Evolutionary conservation across 345 rosid genomes (phyloP).

Genomic region (Populus davidiana): DNA sequence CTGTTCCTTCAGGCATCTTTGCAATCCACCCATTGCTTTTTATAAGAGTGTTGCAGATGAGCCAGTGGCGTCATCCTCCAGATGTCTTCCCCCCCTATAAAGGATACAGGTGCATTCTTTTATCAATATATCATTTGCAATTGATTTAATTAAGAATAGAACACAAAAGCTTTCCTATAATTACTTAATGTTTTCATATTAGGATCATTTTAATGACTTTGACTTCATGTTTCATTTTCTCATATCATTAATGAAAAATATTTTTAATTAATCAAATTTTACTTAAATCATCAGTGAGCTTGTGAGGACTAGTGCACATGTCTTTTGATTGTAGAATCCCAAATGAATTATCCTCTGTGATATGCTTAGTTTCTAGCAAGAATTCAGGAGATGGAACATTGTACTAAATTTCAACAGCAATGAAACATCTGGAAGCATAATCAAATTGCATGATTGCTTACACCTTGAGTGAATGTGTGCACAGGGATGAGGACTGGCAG

Average conservation of each 20-base stretch:
- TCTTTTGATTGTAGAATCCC: neutral
- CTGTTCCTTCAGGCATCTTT: conserved; percentile 67
- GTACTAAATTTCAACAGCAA: neutral
- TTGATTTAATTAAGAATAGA: neutral
- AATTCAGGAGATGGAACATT: neutral
- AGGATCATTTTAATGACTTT: neutral
- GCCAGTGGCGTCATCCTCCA: conserved; percentile 70
- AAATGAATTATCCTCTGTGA: neutral
- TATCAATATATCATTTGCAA: neutral
- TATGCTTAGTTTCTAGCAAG: neutral
- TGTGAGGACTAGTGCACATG: neutral
- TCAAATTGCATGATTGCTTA: neutral
- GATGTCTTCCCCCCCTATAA: conserved; percentile 72
- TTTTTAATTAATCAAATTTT: neutral
- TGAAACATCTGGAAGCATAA: neutral
- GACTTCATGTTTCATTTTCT: neutral
- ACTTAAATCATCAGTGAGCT: neutral
- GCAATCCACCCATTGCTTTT: conserved; percentile 85
- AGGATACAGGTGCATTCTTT: conserved; percentile 64
- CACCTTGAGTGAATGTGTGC: neutral
- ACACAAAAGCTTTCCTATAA: neutral
- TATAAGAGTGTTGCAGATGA: conserved; percentile 81
- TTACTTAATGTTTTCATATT: neutral
- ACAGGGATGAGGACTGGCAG: conserved; percentile 94
- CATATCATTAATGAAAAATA: neutral